A percentile compares a stretch with the other conserved stretches of the same genome.
phyloP scores from a whole-genome alignment of 2,329 filamentous ascomycete species.

The Macrophomina pseudophaseolina region DNA sequence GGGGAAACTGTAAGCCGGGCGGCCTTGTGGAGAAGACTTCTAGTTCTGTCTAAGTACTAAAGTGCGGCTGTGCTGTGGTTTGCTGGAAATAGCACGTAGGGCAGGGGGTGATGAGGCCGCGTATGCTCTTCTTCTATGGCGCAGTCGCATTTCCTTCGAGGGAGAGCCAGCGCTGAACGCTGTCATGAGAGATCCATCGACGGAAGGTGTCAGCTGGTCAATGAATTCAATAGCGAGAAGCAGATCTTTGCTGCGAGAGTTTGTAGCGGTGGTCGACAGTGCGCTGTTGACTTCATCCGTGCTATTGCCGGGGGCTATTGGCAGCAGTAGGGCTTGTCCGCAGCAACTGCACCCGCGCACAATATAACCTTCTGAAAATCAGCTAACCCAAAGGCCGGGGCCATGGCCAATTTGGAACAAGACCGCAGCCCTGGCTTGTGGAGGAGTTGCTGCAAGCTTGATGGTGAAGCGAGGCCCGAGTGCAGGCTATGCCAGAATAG shows the following conservation, averaged over 20 bases:
- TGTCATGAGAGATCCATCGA: background rate
- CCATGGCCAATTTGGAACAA: background rate
- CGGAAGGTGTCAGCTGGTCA: background rate
- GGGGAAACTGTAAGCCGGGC: background rate
- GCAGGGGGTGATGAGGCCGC: slow-evolving; percentile 19
- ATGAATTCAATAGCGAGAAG: background rate
- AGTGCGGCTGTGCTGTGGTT: slow-evolving; percentile 20
- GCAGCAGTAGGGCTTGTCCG: background rate
- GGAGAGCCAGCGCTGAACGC: background rate
- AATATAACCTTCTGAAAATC: background rate
- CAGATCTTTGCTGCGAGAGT: background rate
- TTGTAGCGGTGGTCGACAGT: background rate
- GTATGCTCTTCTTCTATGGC: slow-evolving; percentile 10
- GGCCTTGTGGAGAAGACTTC: slow-evolving; percentile 6
- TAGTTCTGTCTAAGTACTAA: slow-evolving; percentile 3
- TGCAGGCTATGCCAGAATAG: slow-evolving; percentile 8
- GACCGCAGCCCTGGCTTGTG: slow-evolving; percentile 4
- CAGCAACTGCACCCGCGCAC: background rate
- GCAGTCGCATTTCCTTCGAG: slow-evolving; percentile 12
- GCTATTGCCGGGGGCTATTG: background rate
- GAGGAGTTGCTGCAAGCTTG: slow-evolving; percentile 17
- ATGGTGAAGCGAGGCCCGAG: slow-evolving; percentile 3
- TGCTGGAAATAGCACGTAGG: slow-evolving; percentile 18
- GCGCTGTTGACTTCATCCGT: background rate
- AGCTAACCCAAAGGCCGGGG: background rate